Conservation (phyloP, 2,329 filamentous ascomycete genomes). For the Fusarium nygamai region DNA sequence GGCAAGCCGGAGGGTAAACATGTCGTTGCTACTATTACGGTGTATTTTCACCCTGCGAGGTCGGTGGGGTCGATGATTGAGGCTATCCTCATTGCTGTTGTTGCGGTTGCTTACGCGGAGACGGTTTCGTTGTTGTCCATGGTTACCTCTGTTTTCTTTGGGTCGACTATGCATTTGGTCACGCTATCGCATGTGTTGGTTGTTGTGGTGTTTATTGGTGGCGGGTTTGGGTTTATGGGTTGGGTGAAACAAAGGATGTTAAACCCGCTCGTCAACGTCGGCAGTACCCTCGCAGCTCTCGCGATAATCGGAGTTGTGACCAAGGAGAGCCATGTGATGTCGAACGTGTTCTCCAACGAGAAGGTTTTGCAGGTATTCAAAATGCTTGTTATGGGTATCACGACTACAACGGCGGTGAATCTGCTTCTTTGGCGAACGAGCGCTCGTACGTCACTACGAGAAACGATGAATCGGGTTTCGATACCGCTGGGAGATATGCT, state of each 20-base stretch:
- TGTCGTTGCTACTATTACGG: slow-evolving; percentile 90
- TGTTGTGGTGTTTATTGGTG: slow-evolving; percentile 84
- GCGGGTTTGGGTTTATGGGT: slow-evolving; percentile 85
- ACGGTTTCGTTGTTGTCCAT: slow-evolving; percentile 84
- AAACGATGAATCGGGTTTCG: slow-evolving; percentile 77
- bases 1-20: slow-evolving; percentile 92
- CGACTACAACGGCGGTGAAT: slow-evolving; percentile 76
- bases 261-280: slow-evolving; percentile 83
- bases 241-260: slow-evolving; percentile 85
- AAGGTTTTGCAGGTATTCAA: slow-evolving; percentile 86
- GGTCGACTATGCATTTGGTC: slow-evolving; percentile 71
- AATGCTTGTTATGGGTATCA: slow-evolving; percentile 81
- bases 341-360: slow-evolving; percentile 81
- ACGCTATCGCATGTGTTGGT: slow-evolving; percentile 81
- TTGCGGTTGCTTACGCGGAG: slow-evolving; percentile 77
- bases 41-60: slow-evolving; percentile 92
- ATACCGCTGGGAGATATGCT: slow-evolving; percentile 83
- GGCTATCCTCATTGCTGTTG: slow-evolving; percentile 78
- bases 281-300: slow-evolving; percentile 85
- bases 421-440: slow-evolving; percentile 81
- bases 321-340: slow-evolving; percentile 88
- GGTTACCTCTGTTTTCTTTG: slow-evolving; percentile 83
- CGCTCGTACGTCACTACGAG: slow-evolving; percentile 76
- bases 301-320: slow-evolving; percentile 90
- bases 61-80: slow-evolving; percentile 91